Evolutionary conservation across 805 yeast species (phyloP).

Genomic region (Cyberlindnera samutprakarnensis): DNA sequence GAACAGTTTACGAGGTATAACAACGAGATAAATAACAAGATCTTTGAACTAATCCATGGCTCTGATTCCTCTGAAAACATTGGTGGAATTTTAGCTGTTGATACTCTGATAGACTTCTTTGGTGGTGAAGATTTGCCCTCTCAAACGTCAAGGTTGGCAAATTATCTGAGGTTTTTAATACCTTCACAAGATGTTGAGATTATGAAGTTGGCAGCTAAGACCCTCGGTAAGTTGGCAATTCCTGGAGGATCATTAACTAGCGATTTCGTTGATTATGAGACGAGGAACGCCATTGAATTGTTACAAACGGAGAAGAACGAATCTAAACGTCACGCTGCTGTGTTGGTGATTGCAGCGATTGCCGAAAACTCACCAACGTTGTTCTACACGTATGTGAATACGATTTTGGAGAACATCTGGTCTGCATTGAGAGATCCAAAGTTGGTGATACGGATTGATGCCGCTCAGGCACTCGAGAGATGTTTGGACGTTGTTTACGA

Average conservation of each 20-base stretch:
- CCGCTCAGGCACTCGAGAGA: constrained; percentile 72
- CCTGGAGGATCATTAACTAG: constrained; percentile 88
- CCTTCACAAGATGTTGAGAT: constrained; percentile 79
- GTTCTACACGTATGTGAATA: constrained; percentile 68
- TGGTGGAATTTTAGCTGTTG: constrained; percentile 90
- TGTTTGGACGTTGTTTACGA: constrained; percentile 75
- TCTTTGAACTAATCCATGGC: constrained; percentile 78
- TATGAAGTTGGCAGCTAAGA: constrained; percentile 79
- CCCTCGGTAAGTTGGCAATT: constrained; percentile 81
- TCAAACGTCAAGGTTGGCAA: constrained; percentile 86
- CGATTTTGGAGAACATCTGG: constrained; percentile 81
- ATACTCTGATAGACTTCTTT: constrained; percentile 77
- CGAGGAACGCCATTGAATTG: constrained; percentile 86
- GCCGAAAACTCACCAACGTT: constrained; percentile 85
- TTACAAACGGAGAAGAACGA: constrained; percentile 83
- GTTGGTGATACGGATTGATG: constrained; percentile 66
- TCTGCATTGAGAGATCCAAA: constrained; percentile 77
- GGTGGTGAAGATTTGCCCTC: constrained; percentile 82
- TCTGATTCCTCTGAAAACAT: constrained; percentile 63
- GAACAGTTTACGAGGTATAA: constrained; percentile 79
- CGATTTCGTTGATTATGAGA: constrained; percentile 89
- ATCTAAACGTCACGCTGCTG: constrained; percentile 83
- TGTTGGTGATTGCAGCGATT: constrained; percentile 71
- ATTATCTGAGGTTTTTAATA: constrained; percentile 71
- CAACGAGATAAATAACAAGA: constrained; percentile 78